Base-by-base conservation (phyloP, 2,329 filamentous ascomycete species). In the Alternaria burnsii region DNA sequence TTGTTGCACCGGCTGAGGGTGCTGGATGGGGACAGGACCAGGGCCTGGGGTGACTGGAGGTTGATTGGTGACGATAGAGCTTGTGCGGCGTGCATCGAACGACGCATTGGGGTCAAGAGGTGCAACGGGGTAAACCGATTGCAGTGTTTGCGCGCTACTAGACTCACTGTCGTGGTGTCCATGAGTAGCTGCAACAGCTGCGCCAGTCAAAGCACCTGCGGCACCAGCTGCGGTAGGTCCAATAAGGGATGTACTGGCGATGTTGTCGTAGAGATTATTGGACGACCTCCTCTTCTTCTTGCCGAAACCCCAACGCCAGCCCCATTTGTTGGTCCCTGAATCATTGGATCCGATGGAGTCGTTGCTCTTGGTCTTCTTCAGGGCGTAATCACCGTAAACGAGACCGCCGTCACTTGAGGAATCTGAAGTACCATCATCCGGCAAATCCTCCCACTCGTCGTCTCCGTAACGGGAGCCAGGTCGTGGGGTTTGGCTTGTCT, bases 1-100 rank as follows among this genome's bases (percentile, higher is more conserved):
- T 0, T 91, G 92, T 3, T 86, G 84, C 59, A 92, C 86, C 2
- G 94, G 94, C 68, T 93, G 90, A 3, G 94, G 94, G 70, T 97
- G 92, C 75, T 95, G 91, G n/a, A 97, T 83, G 11, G 89, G 88
- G 32, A 93, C 85, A 0, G 87, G 83, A 82, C 71, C 75, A 9
- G 73, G 73, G 34, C 72, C 69, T 8, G 75, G 68, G 16, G 75
- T 76, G 12, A 78, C 55, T 5, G 76, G 46, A 51, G 76, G 72
- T 53, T 78, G 76, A 14, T 71, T 77, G 58, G 76, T 73, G 16
- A 82, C 82, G 14, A 82, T 75, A n/a, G 82, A 72, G 38, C 87
- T 86, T 22, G 80, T 82, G 32, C 83, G 82, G 61, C 74, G 72
- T 50, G 83, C 86, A 65, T 92, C 89, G 67, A 89, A 89, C 26